A percentile compares a stretch with the other conserved stretches of the same genome.
Conservation (phyloP, 1,139 yeast species). For the Blastobotrys buckinghamii region DNA sequence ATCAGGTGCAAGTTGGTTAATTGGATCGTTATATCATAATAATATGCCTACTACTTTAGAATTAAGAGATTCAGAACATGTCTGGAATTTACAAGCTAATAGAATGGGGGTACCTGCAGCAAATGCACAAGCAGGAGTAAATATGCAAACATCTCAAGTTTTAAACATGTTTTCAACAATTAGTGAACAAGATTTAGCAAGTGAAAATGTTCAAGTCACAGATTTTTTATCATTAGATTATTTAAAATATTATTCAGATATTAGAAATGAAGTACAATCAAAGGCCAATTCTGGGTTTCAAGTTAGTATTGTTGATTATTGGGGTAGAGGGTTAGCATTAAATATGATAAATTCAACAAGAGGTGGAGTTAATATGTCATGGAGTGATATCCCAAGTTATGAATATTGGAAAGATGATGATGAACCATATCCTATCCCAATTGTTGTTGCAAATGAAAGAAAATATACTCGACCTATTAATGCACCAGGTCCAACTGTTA, state of each 20-base stretch:
- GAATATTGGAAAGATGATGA: constrained; percentile 40
- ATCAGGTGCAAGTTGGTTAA: constrained; percentile 83
- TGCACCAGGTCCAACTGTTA: constrained; percentile 63
- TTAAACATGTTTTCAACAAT: neutral
- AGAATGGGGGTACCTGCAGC: constrained; percentile 1
- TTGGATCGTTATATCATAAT: constrained; percentile 57
- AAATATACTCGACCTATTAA: constrained; percentile 24
- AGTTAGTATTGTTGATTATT: constrained; percentile 66
- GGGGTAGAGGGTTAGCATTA: constrained; percentile 80
- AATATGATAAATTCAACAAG: constrained; percentile 52
- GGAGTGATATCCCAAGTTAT: constrained; percentile 53
- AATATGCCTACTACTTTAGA: constrained; percentile 48
- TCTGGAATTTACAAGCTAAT: constrained; percentile 41
- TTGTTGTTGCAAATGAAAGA: constrained; percentile 72
- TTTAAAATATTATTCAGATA: constrained; percentile 4
- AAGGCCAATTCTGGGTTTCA: constrained; percentile 53
- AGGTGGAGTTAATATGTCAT: constrained; percentile 57
- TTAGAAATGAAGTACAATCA: constrained; percentile 9
- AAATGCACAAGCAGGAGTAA: neutral
- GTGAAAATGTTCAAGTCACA: neutral
- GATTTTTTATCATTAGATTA: constrained; percentile 4
- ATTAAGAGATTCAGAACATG: constrained; percentile 44
- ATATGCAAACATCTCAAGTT: neutral
- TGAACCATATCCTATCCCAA: constrained; percentile 51
- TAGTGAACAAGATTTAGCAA: neutral